Percentiles rank a stretch among this genome's conserved stretches.
These are phyloP conservation scores for Daedaleopsis nitida DNA, from an alignment of 768 basidiomycete genomes.

Conservation along the genomic window DNA sequence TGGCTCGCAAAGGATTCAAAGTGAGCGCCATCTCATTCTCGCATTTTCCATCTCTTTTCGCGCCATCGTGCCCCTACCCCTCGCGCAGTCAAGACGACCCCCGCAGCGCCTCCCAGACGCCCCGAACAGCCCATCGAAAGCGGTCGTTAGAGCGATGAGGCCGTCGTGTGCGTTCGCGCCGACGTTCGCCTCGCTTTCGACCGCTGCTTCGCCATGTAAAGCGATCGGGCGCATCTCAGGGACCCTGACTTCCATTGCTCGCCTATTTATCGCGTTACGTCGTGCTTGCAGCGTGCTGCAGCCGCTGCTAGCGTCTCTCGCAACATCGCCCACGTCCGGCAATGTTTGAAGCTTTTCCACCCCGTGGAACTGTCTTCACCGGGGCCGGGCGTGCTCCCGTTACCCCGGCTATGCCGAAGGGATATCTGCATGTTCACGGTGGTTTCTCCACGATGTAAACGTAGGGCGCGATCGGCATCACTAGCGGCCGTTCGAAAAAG, in stretches of 20 bases:
- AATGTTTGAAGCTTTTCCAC: too few relatives aligned
- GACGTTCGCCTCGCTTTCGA: neutral
- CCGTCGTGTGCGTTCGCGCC: neutral
- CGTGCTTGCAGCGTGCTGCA: too few relatives aligned
- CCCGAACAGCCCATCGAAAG: neutral
- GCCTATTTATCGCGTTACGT: slow-evolving; percentile 12
- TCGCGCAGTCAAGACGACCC: neutral
- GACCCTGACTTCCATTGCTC: neutral
- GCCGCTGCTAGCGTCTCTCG: too few relatives aligned
- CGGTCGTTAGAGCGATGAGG: neutral
- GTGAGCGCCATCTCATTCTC: slow-evolving; percentile 43
- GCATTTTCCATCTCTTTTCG: slow-evolving; percentile 1
- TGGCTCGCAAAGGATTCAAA: slow-evolving; percentile 86
- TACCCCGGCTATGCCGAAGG: too few relatives aligned
- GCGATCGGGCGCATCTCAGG: neutral
- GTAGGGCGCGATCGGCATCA: too few relatives aligned
- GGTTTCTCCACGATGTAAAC: too few relatives aligned
- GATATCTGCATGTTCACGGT: too few relatives aligned
- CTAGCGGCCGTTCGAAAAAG: too few relatives aligned
- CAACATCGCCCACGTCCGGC: too few relatives aligned
- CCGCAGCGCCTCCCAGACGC: neutral
- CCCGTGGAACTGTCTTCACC: too few relatives aligned
- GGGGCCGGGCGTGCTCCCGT: too few relatives aligned
- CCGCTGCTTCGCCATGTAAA: slow-evolving; percentile 2
- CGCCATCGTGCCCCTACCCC: neutral